Conservation (phyloP, 441 rosid genomes). For the Arabidopsis lyrata region DNA sequence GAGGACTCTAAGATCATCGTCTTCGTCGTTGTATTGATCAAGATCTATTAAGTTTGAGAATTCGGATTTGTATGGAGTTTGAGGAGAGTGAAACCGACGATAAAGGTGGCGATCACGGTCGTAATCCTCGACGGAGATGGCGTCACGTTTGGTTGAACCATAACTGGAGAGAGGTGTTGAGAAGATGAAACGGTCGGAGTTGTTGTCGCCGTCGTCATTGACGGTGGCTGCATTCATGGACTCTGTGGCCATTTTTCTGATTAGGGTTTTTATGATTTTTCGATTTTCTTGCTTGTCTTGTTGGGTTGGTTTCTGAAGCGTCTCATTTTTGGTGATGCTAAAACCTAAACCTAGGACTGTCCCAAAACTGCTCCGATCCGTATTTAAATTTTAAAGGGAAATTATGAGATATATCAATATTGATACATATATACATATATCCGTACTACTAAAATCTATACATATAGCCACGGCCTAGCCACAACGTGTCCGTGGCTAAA, state of each 20-base stretch:
- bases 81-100: constrained; percentile 15
- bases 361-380: no score
- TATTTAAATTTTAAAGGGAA: no score
- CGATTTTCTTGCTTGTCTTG: background rate
- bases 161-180: constrained; percentile 27
- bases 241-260: background rate
- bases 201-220: background rate
- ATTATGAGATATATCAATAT: no score
- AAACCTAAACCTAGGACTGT: background rate
- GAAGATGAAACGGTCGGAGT: background rate
- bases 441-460: no score
- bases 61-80: background rate
- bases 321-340: background rate
- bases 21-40: constrained; percentile 1
- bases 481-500: no score
- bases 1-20: background rate
- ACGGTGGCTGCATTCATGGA: background rate
- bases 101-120: constrained; percentile 32
- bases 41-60: constrained; percentile 34
- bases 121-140: constrained; percentile 61
- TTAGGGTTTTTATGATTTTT: background rate
- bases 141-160: constrained; percentile 47
- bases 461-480: no score
- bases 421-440: no score
- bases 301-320: background rate